Conservation (phyloP, 306 rosid genomes). For the Heteromeles arbutifolia region DNA sequence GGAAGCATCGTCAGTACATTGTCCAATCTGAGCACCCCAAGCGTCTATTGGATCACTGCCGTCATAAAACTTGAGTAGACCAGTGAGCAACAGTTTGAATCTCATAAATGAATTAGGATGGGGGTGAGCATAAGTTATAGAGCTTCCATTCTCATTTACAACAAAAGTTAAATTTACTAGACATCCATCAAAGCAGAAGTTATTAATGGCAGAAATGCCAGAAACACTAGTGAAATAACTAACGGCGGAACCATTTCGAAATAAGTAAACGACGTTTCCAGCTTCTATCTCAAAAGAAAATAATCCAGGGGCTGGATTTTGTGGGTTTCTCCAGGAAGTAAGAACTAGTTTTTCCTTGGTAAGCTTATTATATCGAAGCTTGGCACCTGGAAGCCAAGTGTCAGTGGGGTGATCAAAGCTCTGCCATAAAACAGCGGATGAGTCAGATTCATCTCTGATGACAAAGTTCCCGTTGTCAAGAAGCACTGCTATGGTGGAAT, state of each 20-base stretch:
- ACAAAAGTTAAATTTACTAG: too few species aligned
- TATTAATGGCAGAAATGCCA: too few species aligned
- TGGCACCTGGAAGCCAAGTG: slow-evolving; percentile 18
- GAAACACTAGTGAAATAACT: too few species aligned
- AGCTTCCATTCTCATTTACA: not conserved
- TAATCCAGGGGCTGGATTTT: slow-evolving; percentile 1
- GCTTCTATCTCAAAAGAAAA: not conserved
- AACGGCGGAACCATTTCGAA: too few species aligned
- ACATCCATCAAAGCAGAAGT: too few species aligned
- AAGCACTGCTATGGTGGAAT: slow-evolving; percentile 6
- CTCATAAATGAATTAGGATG: not conserved
- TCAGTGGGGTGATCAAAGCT: slow-evolving; percentile 21
- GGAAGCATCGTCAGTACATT: not conserved
- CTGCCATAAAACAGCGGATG: slow-evolving; percentile 7
- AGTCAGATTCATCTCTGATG: not conserved
- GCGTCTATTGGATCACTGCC: not conserved
- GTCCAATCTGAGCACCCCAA: too few species aligned
- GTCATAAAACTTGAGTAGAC: not conserved
- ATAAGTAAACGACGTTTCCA: rapidly evolving
- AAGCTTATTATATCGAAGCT: not conserved
- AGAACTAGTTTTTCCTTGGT: not conserved
- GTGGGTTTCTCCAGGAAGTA: slow-evolving; percentile 7
- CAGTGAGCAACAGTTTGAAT: not conserved
- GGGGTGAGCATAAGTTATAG: not conserved
- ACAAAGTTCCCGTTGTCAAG: slow-evolving; percentile 16